These are phyloP conservation scores for Trichophaea hybrida DNA, from an alignment of 2,329 filamentous ascomycete species.

Conservation along the genomic window DNA sequence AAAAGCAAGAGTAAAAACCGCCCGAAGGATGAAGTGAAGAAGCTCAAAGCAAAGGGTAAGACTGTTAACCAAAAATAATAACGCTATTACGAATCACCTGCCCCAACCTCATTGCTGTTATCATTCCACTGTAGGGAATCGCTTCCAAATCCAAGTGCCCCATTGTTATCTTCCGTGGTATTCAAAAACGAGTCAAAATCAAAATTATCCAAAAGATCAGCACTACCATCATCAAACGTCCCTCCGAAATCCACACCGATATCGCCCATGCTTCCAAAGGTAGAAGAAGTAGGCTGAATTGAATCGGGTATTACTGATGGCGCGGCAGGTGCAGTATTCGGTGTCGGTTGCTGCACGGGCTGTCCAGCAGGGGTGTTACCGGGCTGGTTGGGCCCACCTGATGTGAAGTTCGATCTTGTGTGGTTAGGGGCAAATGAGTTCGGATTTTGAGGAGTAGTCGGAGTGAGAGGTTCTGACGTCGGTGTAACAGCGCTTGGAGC, in stretches of 20 bases:
- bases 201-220: constrained; percentile 42
- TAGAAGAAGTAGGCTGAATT: neutral
- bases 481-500: constrained; percentile 35
- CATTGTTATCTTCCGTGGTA: constrained; percentile 37
- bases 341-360: constrained; percentile 34
- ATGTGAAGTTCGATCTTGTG: constrained; percentile 11
- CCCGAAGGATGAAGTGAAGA: neutral
- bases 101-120: constrained; percentile 12
- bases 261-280: constrained; percentile 11
- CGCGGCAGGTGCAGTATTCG: constrained; percentile 32
- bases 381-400: constrained; percentile 29
- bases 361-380: constrained; percentile 33
- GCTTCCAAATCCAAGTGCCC: constrained; percentile 35
- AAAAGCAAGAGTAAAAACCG: neutral
- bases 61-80: neutral
- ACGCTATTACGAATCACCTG: constrained; percentile 20
- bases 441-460: constrained; percentile 46
- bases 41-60: neutral
- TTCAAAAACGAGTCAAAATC: constrained; percentile 56
- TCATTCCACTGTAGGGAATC: constrained; percentile 5
- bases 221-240: constrained; percentile 2
- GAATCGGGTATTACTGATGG: constrained; percentile 30
- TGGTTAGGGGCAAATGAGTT: constrained; percentile 35
- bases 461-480: constrained; percentile 42
- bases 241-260: constrained; percentile 9